Base-by-base conservation (phyloP, 768 basidiomycete genomes). In the Leccinum boreale region DNA sequence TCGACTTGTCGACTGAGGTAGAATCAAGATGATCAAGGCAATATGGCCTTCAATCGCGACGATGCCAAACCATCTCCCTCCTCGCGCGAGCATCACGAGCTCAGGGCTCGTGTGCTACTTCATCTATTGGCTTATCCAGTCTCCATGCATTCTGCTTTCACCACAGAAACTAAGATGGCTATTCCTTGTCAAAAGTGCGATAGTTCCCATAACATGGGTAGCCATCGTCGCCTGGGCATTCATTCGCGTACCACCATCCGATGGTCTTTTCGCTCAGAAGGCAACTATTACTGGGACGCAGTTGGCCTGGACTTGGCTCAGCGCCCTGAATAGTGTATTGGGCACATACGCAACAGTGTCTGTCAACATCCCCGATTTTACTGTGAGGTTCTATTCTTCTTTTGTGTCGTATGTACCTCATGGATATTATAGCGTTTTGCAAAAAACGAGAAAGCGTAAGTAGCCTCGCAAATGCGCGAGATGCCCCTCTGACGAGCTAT, bases 321-420 rank as follows among this genome's bases (percentile, higher is more conserved):
- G 79, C 56, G 84, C 86, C 0, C 67, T 96, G 58, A 94, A 92
- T 67, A 86, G 87, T 57, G 86, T 86, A 4, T 73, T 94, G 9
- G 92, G 90, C 0, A 79, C 81, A 56, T 94, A 87, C 70, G 78
- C 87, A 5, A 89, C 86, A 10, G 74, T 90, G 12, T 79, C 85
- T 0, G 85, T 90, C 58, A 92, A 92, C 65, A 91, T 92, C 56
- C 87, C 92, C 8, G 93, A 95, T 71, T 92, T 94, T 63, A 92
- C 91, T 14, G 75, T 78, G 57, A 53, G 73, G 4, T 33, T 7
- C 4, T 42, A 15, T 9, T 9, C 44, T 48, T 24, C 71, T 8
- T 44, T 24, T n/a, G 15, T 11, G 3, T 35, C 9, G 4, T 15
- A 21, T 26, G 21, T 46, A 17, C n/a, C 64, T 65, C 5, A 58